phyloP scores from a whole-genome alignment of 2,329 filamentous ascomycete genomes.

The Emergomyces africanus region DNA sequence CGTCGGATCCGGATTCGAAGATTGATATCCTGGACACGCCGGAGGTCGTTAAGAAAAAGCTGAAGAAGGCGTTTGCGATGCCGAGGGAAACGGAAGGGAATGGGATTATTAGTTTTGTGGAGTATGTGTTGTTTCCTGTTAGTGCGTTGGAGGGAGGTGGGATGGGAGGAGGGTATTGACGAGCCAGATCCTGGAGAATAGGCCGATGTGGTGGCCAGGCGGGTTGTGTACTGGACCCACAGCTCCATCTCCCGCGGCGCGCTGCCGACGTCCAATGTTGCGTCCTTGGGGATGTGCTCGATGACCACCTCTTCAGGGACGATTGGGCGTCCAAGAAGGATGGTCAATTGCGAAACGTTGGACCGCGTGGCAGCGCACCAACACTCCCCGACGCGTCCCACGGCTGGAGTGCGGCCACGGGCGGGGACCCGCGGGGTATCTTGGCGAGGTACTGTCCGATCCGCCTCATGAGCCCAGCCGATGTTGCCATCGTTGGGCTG shows the following conservation, averaged over 20 bases:
- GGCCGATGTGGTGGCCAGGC: not conserved
- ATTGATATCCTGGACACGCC: conserved; percentile 42
- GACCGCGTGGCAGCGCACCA: conserved; percentile 57
- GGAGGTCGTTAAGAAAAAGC: conserved; percentile 65
- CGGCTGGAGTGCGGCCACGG: conserved; percentile 45
- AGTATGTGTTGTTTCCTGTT: conserved; percentile 74
- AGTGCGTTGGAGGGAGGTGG: conserved; percentile 43
- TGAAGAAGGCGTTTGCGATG: conserved; percentile 69
- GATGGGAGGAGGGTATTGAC: conserved; percentile 46
- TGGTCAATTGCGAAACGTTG: conserved; percentile 29
- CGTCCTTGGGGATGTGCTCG: conserved; percentile 54
- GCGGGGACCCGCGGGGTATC: conserved; percentile 22
- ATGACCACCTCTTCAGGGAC: conserved; percentile 57
- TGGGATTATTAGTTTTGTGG: conserved; percentile 72
- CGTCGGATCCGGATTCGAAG: conserved; percentile 41
- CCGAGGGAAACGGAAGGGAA: conserved; percentile 72
- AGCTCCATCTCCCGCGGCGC: conserved; percentile 59
- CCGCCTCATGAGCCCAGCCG: conserved; percentile 12
- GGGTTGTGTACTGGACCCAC: conserved; percentile 44
- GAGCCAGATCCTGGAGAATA: too few species aligned
- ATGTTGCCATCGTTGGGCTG: conserved; percentile 41
- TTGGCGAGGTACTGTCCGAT: conserved; percentile 8
- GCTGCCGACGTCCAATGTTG: conserved; percentile 47
- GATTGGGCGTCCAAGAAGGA: conserved; percentile 34
- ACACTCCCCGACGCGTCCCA: conserved; percentile 75